phyloP scores from a whole-genome alignment of 2,329 filamentous ascomycete species.

The Rhinocladiella mackenziei region DNA sequence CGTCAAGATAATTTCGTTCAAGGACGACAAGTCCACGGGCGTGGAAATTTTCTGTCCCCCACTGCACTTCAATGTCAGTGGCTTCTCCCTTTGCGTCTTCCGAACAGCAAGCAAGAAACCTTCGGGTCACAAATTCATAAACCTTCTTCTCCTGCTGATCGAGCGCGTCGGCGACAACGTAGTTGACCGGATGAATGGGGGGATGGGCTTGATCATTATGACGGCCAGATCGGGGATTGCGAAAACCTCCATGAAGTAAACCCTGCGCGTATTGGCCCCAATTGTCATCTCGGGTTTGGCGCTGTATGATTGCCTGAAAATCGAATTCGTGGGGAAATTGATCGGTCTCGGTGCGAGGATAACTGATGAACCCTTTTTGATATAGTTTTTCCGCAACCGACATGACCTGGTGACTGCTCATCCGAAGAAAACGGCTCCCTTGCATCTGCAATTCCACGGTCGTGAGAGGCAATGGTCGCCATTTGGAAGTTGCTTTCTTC shows the following conservation, averaged over 20 bases:
- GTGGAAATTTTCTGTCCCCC: constrained; percentile 73
- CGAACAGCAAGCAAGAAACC: constrained; percentile 93
- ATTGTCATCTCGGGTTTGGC: constrained; percentile 68
- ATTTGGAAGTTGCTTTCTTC: constrained; percentile 89
- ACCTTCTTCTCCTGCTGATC: constrained; percentile 68
- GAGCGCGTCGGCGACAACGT: constrained; percentile 60
- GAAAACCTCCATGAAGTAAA: constrained; percentile 62
- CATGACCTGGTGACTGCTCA: constrained; percentile 91
- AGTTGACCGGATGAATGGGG: constrained; percentile 93
- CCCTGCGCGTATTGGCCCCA: constrained; percentile 81
- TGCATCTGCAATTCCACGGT: constrained; percentile 97
- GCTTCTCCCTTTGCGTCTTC: constrained; percentile 85
- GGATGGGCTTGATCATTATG: constrained; percentile 97
- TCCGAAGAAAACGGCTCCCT: constrained; percentile 80
- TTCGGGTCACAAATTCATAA: constrained; percentile 87
- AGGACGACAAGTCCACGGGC: constrained; percentile 80
- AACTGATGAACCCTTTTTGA: constrained; percentile 93
- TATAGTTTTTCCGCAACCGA: constrained; percentile 78
- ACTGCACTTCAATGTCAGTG: constrained; percentile 79
- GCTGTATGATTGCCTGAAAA: constrained; percentile 71
- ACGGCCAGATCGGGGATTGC: constrained; percentile 73
- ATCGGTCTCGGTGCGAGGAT: constrained; percentile 95
- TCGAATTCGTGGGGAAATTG: constrained; percentile 90
- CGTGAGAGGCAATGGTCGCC: constrained; percentile 87
- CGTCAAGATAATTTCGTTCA: constrained; percentile 87